Conservation (phyloP, 805 yeast species). For the Yamadazyma kitorensis region DNA sequence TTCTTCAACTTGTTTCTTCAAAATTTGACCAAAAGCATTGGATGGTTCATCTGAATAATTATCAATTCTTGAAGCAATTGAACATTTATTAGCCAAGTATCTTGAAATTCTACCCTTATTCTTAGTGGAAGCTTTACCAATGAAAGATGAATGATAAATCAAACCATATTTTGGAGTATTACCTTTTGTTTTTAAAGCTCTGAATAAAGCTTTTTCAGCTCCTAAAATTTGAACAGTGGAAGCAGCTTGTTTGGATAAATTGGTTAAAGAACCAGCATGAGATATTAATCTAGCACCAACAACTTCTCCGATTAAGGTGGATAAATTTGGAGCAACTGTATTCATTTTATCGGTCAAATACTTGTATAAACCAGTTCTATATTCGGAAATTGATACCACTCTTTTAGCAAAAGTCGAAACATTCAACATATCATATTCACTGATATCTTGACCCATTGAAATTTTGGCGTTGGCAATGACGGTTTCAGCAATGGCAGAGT, state of each 20-base stretch:
- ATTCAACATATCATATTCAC: constrained; percentile 91
- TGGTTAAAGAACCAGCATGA: constrained; percentile 97
- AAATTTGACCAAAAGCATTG: constrained; percentile 81
- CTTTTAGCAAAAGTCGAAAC: constrained; percentile 89
- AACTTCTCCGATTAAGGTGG: constrained; percentile 97
- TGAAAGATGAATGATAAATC: constrained; percentile 91
- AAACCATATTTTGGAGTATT: constrained; percentile 96
- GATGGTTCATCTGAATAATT: constrained; percentile 94
- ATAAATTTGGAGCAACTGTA: constrained; percentile 94
- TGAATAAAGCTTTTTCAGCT: constrained; percentile 94
- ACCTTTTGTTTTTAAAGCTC: constrained; percentile 95
- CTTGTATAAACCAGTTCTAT: constrained; percentile 78
- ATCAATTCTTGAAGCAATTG: constrained; percentile 98
- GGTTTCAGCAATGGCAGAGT: constrained; percentile 84
- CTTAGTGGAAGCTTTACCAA: constrained; percentile 91
- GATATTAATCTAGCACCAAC: constrained; percentile 98
- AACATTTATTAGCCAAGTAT: constrained; percentile 97
- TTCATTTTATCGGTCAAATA: constrained; percentile 95
- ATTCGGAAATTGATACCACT: constrained; percentile 87
- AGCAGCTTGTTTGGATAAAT: constrained; percentile 96
- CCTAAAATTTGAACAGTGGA: constrained; percentile 98
- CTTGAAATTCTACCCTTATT: constrained; percentile 99
- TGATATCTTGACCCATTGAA: constrained; percentile 98
- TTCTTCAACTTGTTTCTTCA: constrained; percentile 97
- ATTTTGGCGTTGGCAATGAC: constrained; percentile 93